Evolutionary conservation across 2,329 filamentous ascomycete species (phyloP).

Genomic region (Claviceps sp.): DNA sequence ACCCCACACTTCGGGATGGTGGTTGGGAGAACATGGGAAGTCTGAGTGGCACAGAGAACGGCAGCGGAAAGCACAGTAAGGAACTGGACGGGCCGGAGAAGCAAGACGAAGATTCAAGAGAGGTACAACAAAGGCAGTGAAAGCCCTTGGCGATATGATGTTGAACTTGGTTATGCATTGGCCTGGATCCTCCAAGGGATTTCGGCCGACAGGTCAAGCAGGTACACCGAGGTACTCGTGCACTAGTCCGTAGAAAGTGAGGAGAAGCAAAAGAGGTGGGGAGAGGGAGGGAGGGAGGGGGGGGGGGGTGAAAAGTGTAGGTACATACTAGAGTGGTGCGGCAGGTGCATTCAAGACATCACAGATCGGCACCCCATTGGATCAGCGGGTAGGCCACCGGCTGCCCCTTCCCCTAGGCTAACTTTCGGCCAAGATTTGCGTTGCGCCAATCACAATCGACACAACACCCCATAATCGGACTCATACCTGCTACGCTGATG

Average conservation of each 20-base stretch:
- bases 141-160: neutral
- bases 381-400: constrained; percentile 1
- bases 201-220: constrained; percentile 5
- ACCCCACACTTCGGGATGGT: constrained; percentile 1
- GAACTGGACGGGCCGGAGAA: neutral
- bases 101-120: neutral
- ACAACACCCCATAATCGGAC: neutral
- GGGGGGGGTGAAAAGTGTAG: neutral
- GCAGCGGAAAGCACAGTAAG: neutral
- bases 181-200: neutral
- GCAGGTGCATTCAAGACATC: neutral
- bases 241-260: neutral
- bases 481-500: neutral
- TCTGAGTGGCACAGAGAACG: neutral
- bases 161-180: neutral
- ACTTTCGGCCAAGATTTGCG: constrained; percentile 4
- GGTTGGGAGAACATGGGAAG: neutral
- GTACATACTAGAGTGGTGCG: neutral
- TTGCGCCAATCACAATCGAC: neutral
- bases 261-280: neutral
- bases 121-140: neutral
- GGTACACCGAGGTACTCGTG: neutral
- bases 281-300: neutral
- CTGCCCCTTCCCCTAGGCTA: neutral
- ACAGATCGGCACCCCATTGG: constrained; percentile 2